Conservation (phyloP, 129 eudicot species). For the Centella asiatica region DNA sequence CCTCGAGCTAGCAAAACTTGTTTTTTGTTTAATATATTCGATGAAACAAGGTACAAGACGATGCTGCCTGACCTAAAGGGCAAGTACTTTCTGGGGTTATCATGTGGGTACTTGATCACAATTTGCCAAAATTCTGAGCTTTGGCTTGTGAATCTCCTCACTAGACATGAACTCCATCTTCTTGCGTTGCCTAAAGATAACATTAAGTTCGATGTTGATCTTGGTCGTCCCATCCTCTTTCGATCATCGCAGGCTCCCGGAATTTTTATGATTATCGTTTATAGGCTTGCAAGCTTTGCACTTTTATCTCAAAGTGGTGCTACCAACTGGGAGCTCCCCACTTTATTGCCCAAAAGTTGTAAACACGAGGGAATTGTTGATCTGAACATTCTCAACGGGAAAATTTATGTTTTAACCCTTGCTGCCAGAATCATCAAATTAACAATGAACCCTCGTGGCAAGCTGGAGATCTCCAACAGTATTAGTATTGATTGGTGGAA, state of each 20-base stretch:
- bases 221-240: background rate
- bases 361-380: background rate
- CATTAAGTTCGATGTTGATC: background rate
- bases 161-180: background rate
- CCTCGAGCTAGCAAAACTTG: background rate
- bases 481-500: background rate
- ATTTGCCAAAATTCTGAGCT: background rate
- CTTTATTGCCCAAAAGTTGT: background rate
- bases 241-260: background rate
- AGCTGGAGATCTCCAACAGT: background rate
- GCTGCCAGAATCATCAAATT: background rate
- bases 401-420: background rate
- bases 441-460: background rate
- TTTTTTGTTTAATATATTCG: background rate
- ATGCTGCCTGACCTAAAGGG: background rate
- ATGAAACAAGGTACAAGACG: background rate
- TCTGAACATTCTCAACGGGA: background rate
- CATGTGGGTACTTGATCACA: background rate
- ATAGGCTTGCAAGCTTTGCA: background rate
- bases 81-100: background rate
- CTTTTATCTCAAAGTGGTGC: background rate
- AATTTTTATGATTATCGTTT: background rate
- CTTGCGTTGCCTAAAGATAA: background rate
- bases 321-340: background rate
- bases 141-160: background rate